Conservation (phyloP, 306 rosid genomes). For the Sicyos baderoa region DNA sequence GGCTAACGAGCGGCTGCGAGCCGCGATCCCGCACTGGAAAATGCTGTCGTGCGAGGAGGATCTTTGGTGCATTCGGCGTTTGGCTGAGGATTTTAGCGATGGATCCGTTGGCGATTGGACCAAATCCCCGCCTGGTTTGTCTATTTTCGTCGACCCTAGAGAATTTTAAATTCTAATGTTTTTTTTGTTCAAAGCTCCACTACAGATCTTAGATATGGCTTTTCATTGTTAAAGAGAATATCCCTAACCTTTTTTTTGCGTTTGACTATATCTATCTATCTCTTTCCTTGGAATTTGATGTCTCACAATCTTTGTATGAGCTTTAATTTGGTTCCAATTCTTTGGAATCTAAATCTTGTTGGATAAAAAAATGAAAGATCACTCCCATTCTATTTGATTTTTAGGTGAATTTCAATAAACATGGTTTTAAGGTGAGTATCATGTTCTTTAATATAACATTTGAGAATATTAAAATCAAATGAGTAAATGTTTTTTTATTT, state of each 20-base stretch:
- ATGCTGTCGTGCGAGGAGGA: slow-evolving; percentile 66
- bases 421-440: no score
- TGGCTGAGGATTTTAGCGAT: slow-evolving; percentile 73
- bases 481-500: no score
- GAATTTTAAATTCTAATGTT: slow-evolving; percentile 38
- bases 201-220: neutral
- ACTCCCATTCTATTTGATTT: no score
- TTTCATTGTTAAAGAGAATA: slow-evolving; percentile 12
- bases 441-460: no score
- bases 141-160: slow-evolving; percentile 94
- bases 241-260: neutral
- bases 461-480: no score
- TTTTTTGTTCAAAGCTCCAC: neutral
- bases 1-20: slow-evolving; percentile 42
- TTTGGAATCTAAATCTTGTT: no score
- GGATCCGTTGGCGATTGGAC: slow-evolving; percentile 96
- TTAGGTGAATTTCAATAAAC: no score
- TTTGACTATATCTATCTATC: neutral
- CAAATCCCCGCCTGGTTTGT: slow-evolving; percentile 56
- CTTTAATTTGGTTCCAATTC: no score
- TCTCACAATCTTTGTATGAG: no score
- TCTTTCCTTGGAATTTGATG: neutral
- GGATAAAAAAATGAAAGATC: no score
- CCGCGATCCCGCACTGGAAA: slow-evolving; percentile 87
- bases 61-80: slow-evolving; percentile 77